Evolutionary conservation across 2,329 filamentous ascomycete genomes (phyloP).

Genomic region (Ploettnerulaceae sp.): DNA sequence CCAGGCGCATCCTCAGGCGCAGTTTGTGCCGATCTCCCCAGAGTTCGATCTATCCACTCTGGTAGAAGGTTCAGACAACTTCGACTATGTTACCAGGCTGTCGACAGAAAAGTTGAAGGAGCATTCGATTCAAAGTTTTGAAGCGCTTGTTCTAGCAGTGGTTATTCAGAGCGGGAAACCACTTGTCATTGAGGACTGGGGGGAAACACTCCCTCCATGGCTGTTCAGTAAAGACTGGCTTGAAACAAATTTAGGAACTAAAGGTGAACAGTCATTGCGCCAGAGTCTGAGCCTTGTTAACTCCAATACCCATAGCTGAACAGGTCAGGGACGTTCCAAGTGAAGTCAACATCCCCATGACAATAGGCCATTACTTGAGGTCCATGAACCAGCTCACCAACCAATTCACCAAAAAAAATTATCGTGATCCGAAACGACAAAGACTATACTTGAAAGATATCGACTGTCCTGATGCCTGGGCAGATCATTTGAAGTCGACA

Average conservation of each 20-base stretch:
- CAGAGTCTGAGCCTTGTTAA: slow-evolving; percentile 1
- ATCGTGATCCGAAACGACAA: slow-evolving; percentile 73
- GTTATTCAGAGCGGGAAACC: slow-evolving; percentile 80
- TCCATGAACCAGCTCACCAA: slow-evolving; percentile 81
- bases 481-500: slow-evolving; percentile 68
- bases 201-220: slow-evolving; percentile 66
- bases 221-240: slow-evolving; percentile 82
- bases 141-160: slow-evolving; percentile 83
- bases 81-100: slow-evolving; percentile 80
- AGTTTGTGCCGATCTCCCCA: slow-evolving; percentile 87
- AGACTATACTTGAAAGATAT: slow-evolving; percentile 96
- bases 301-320: slow-evolving; percentile 55
- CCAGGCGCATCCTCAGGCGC: slow-evolving; percentile 71
- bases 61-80: slow-evolving; percentile 75
- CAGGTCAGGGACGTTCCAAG: slow-evolving; percentile 74
- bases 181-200: slow-evolving; percentile 85
- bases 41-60: slow-evolving; percentile 72
- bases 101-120: slow-evolving; percentile 72
- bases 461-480: slow-evolving; percentile 86
- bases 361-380: slow-evolving; percentile 82
- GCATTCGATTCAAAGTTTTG: slow-evolving; percentile 73
- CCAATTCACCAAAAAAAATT: slow-evolving; percentile 66
- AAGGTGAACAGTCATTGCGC: slow-evolving; percentile 49
- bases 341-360: slow-evolving; percentile 73
- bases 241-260: slow-evolving; percentile 70